Evolutionary conservation across 768 basidiomycete genomes (phyloP), one percentile per base, ranked within the genome.

Genomic region (Lactarius psammicola): DNA sequence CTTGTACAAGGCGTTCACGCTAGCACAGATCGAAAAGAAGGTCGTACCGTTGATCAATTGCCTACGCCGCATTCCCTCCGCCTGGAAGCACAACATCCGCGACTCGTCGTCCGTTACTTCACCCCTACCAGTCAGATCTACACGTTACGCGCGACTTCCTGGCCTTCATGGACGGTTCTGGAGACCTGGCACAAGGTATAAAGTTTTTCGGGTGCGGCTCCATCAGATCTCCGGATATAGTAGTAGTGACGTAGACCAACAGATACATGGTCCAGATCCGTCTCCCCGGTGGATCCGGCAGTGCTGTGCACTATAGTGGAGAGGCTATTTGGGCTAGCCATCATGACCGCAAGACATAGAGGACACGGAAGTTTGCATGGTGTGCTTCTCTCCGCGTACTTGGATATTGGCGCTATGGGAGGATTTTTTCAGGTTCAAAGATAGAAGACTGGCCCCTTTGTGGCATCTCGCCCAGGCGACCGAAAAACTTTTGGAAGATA

Each of bases 301-400:
- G 76, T 82, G 11, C 72, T 88, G 2, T 87, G 85, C 61, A 79
- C 83, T 58, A 73, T 81, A 54, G 65, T 85, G 17, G 87, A 89
- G 49, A 72, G 74, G 10, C 71, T 88, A 2, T 80, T 81, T 56
- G 76, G 76, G 9, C 76, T 76, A 13, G 69, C 79, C 4, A 74
- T 82, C 6, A 60, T 87, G 2, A 75, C 76, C 1, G 69, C 71
- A 49, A 73, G 72, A 0, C 71, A 74, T 63, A 67, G 70, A 36
- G 51, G 67, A 15, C 26, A 23, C 4, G 51, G 69, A 46, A 55
- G 68, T 18, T 71, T 85, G 0, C 82, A 87, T 70, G 76, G 78
- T 20, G 68, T 85, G 31, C 80, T 81, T 4, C 76, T 88, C 38
- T n/a, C 87, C 87, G 0, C 79, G 79, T 2, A 81, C 79, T 60